Percentiles rank a stretch among this genome's conserved stretches.
Conservation (phyloP, 805 yeast genomes). For the Metahyphopichia silvanorum region DNA sequence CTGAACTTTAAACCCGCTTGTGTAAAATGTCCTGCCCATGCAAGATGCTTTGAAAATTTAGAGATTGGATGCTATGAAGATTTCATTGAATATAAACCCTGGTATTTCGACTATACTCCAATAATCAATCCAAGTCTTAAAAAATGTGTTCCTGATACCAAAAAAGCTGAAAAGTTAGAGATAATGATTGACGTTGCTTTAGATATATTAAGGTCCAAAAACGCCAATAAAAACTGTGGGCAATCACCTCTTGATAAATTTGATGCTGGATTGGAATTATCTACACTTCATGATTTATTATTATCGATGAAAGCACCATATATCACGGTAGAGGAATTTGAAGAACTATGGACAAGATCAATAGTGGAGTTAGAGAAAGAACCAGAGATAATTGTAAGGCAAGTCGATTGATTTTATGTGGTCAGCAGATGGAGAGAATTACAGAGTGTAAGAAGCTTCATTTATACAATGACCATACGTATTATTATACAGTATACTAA, state of each 20-base stretch:
- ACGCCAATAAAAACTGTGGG: constrained; percentile 65
- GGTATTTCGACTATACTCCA: constrained; percentile 54
- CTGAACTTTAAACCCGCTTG: constrained; percentile 56
- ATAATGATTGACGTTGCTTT: constrained; percentile 66
- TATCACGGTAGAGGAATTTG: constrained; percentile 61
- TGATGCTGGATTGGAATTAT: constrained; percentile 49
- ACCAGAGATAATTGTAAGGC: constrained; percentile 77
- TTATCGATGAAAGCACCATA: constrained; percentile 43
- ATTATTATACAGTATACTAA: constrained; percentile 13
- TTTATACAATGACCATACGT: neutral
- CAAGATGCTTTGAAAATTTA: constrained; percentile 62
- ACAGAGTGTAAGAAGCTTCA: too few species aligned
- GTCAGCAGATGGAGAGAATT: neutral
- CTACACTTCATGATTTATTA: constrained; percentile 53
- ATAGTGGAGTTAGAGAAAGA: constrained; percentile 57
- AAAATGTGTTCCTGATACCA: constrained; percentile 70
- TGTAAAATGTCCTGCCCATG: constrained; percentile 76
- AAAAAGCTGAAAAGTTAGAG: constrained; percentile 62
- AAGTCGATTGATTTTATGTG: constrained; percentile 41
- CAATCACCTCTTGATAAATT: constrained; percentile 38
- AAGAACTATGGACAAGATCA: constrained; percentile 71
- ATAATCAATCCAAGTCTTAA: constrained; percentile 51
- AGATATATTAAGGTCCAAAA: constrained; percentile 60
- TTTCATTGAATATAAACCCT: constrained; percentile 48
- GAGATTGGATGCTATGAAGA: constrained; percentile 70